Evolutionary conservation across 2,329 filamentous ascomycete genomes (phyloP), one percentile per base, ranked within the genome.

Genomic region (Pyricularia sp.): DNA sequence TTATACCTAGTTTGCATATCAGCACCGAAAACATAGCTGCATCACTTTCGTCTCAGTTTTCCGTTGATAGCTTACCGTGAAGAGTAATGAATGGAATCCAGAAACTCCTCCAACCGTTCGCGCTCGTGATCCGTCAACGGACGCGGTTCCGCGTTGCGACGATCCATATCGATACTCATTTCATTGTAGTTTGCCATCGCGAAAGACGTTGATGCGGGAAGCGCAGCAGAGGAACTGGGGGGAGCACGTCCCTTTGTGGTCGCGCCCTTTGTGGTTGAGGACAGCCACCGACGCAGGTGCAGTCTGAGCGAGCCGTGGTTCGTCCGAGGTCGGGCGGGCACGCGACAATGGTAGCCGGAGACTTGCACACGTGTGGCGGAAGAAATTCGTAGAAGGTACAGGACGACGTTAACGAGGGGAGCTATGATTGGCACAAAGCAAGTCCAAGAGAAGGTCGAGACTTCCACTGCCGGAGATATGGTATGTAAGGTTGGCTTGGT

Each of bases 61-160:
- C 5, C 35, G 24, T 22, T 7, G 40, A 22, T 53, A 19, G 60
- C 30, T 49, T 24, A 96, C 92, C 92, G 86, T 68, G 90, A 85
- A 64, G 93, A 97, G 79, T 99, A 99, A 78, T 97, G 93, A 71
- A 99, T 99, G 35, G 86, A 85, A 72, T 97, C 92, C 70, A 94
- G 86, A 74, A 90, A 97, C 76, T 97, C 93, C 67, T 97, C 91
- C 66, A 99, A 82, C 67, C 88, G 86, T 69, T 88, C 86, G 69
- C 89, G 87, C 82, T 99, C 94, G 22, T 82, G 78, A 68, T 97
- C 91, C 35, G 88, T 86, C 65, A 99, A 79, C 68, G 88, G 84
- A 67, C 93, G 87, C 57, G 94, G 90, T 74, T 86, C 85, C 79
- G 90, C 89, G 80, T 97, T 97, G 75, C 93, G 90, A 75, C 93